Conservation (phyloP, 139 green algal genomes). For the Chlorella sp. region DNA sequence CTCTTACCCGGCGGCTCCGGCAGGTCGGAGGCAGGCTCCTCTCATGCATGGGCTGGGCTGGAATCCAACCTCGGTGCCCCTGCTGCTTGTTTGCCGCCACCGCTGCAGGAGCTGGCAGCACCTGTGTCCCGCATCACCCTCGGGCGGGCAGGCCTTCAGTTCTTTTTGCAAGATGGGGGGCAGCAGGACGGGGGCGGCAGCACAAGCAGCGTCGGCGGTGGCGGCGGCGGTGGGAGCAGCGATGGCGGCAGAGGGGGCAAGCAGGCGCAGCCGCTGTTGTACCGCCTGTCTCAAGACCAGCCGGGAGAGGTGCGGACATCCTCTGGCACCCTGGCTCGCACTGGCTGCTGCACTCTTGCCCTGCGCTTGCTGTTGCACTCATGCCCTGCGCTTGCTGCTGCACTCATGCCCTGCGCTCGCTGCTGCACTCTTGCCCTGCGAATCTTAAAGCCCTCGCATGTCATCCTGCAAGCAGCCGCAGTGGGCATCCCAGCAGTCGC, state of each 20-base stretch:
- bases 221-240: background rate
- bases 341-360: too few species aligned
- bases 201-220: background rate
- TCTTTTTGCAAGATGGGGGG: constrained; percentile 58
- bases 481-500: too few species aligned
- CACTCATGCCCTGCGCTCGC: too few species aligned
- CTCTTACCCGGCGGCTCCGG: too few species aligned
- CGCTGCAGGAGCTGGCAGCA: constrained; percentile 19
- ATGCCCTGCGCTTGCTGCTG: too few species aligned
- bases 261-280: constrained; percentile 3
- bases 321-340: background rate
- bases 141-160: constrained; percentile 48
- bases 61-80: too few species aligned
- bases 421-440: too few species aligned
- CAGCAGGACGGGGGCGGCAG: background rate
- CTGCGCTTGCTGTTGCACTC: too few species aligned
- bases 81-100: background rate
- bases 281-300: background rate
- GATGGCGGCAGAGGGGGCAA: background rate
- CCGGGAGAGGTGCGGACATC: background rate
- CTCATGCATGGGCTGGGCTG: too few species aligned
- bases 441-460: too few species aligned
- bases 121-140: constrained; percentile 34
- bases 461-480: too few species aligned
- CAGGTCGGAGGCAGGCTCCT: background rate